phyloP scores from a whole-genome alignment of 352 stramenopile genomes.

The Globisporangium paroecandrum region DNA sequence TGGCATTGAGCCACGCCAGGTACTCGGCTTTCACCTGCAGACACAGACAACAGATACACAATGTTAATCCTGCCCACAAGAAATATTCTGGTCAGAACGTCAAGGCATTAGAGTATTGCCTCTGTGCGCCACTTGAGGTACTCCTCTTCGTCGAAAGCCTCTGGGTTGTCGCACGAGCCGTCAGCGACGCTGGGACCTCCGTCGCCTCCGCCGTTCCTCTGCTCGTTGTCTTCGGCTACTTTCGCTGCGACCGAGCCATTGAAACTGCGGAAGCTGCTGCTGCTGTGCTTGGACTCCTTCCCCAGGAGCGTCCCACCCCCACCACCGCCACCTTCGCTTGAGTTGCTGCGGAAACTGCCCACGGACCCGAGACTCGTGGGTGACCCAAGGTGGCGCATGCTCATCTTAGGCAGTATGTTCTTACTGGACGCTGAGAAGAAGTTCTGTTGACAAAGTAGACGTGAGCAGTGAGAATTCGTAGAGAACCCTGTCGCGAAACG shows the following conservation, averaged over 20 bases:
- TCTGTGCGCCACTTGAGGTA: slow-evolving; percentile 67
- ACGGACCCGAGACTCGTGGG: slow-evolving; percentile 15
- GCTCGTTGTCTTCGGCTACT: slow-evolving; percentile 13
- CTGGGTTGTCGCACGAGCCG: slow-evolving; percentile 23
- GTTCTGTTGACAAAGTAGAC: slow-evolving; percentile 24
- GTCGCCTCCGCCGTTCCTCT: slow-evolving; percentile 1
- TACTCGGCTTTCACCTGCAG: slow-evolving; percentile 68
- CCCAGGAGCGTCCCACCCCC: neutral
- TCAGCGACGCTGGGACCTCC: slow-evolving; percentile 16
- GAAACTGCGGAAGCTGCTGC: slow-evolving; percentile 20
- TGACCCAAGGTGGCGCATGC: slow-evolving; percentile 20
- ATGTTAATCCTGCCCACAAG: neutral
- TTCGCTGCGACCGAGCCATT: slow-evolving; percentile 18
- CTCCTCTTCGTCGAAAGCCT: slow-evolving; percentile 49
- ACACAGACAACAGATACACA: neutral
- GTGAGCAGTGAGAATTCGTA: neutral
- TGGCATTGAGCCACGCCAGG: slow-evolving; percentile 61
- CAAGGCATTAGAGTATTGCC: slow-evolving; percentile 1
- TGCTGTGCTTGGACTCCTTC: slow-evolving; percentile 31
- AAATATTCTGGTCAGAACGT: neutral
- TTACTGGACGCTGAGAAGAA: slow-evolving; percentile 45
- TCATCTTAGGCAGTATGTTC: slow-evolving; percentile 31
- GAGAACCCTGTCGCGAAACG: neutral
- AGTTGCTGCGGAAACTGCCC: slow-evolving; percentile 11
- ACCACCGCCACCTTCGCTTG: neutral